A percentile compares a stretch with the other conserved stretches of the same genome.
Evolutionary conservation across 202 grass and related monocot species (phyloP).

Genomic region (Schoenoplectus triqueter): DNA sequence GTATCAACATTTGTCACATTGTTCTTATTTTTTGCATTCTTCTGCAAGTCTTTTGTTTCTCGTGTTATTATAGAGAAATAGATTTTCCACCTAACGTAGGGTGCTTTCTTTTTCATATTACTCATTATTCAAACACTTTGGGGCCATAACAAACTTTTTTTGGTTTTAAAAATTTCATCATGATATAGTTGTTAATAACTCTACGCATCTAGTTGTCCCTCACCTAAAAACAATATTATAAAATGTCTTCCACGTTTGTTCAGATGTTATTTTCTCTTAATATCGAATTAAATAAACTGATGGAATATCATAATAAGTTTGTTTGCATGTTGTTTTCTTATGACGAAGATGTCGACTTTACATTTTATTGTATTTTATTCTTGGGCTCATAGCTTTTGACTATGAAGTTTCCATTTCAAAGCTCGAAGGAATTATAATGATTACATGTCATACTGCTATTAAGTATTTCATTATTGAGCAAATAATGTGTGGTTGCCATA

Average conservation of each 20-base stretch:
- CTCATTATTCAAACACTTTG: neutral
- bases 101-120: neutral
- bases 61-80: neutral
- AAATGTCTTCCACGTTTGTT: conserved; percentile 13
- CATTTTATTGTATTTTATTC: conserved; percentile 15
- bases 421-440: conserved; percentile 6
- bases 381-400: neutral
- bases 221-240: conserved; percentile 17
- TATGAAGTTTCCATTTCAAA: conserved; percentile 6
- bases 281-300: conserved; percentile 33
- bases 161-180: neutral
- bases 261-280: conserved; percentile 36
- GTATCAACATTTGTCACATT: conserved; percentile 13
- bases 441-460: neutral
- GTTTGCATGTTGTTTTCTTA: conserved; percentile 40
- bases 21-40: conserved; percentile 17
- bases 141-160: neutral
- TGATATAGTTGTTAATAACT: neutral
- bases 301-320: conserved; percentile 35
- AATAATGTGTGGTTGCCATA: neutral
- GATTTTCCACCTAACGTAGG: neutral
- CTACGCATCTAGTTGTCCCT: conserved; percentile 3
- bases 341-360: conserved; percentile 29
- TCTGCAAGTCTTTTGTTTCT: conserved; percentile 5
- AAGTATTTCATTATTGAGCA: neutral